Percentiles rank a stretch among this genome's conserved stretches.
These are phyloP conservation scores for Trypanosoma lewisi DNA, from an alignment of 208 protist genomes.

Conservation along the genomic window DNA sequence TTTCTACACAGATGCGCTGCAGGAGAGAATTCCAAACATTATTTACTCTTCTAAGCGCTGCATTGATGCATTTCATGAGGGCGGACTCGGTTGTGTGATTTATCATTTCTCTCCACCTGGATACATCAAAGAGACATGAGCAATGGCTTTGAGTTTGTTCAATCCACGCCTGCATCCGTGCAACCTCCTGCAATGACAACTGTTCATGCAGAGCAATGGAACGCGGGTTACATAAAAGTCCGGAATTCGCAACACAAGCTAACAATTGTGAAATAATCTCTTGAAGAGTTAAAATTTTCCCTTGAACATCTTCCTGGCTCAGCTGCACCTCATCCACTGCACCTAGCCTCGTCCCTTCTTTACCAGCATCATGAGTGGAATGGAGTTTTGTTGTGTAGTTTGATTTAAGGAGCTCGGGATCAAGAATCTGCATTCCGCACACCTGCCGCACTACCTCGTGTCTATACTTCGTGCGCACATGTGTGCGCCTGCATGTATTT, in stretches of 20 bases:
- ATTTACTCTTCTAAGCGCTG: constrained; percentile 14
- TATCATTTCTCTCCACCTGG: constrained; percentile 10
- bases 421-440: constrained; percentile 27
- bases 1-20: constrained; percentile 1
- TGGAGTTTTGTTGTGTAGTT: background rate
- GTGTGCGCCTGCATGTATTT: background rate
- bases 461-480: constrained; percentile 4
- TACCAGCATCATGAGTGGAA: background rate
- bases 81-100: constrained; percentile 17
- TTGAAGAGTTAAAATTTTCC: background rate
- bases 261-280: constrained; percentile 12
- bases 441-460: constrained; percentile 25
- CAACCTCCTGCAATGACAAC: constrained; percentile 6
- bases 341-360: background rate
- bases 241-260: constrained; percentile 5
- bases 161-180: background rate
- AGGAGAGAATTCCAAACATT: constrained; percentile 12
- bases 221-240: constrained; percentile 7
- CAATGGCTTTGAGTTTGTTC: background rate
- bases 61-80: constrained; percentile 7
- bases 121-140: constrained; percentile 8
- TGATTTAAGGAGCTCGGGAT: constrained; percentile 3
- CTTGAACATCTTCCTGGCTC: background rate
- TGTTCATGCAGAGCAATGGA: constrained; percentile 6
- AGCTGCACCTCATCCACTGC: background rate